Evolutionary conservation across 2,329 filamentous ascomycete genomes (phyloP).

Genomic region (Penicillium sumatraense): DNA sequence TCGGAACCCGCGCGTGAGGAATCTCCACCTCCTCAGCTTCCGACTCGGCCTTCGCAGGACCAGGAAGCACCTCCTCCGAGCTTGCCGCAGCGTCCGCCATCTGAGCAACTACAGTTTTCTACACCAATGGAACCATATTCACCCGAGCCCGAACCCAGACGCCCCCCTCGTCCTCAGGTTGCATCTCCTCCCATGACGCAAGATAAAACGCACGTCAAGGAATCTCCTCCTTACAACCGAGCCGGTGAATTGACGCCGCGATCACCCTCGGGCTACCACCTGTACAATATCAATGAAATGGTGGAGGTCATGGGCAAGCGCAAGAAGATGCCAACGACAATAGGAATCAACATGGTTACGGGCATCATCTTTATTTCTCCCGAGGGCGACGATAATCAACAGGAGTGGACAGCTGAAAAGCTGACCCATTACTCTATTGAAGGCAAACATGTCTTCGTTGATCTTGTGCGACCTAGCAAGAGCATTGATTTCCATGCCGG

Average conservation of each 20-base stretch:
- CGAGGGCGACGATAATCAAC: conserved; percentile 79
- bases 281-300: conserved; percentile 98
- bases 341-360: conserved; percentile 89
- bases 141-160: conserved; percentile 53
- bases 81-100: conserved; percentile 66
- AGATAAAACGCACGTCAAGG: conserved; percentile 49
- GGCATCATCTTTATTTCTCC: conserved; percentile 90
- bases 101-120: conserved; percentile 55
- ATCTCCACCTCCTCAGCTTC: conserved; percentile 38
- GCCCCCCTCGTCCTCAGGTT: conserved; percentile 35
- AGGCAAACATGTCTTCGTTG: conserved; percentile 96
- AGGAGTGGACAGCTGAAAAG: conserved; percentile 93
- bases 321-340: conserved; percentile 97
- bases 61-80: conserved; percentile 57
- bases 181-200: conserved; percentile 31
- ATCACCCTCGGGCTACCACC: conserved; percentile 81
- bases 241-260: conserved; percentile 54
- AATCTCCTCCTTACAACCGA: conserved; percentile 62
- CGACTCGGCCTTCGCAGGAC: conserved; percentile 61
- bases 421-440: conserved; percentile 98
- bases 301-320: conserved; percentile 94
- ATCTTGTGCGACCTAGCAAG: conserved; percentile 88
- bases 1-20: conserved; percentile 33
- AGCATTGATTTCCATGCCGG: conserved; percentile 97
- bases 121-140: conserved; percentile 65